Base-by-base conservation (phyloP, 129 eudicot genomes). In the Chrysanthemum lavandulifolium region DNA sequence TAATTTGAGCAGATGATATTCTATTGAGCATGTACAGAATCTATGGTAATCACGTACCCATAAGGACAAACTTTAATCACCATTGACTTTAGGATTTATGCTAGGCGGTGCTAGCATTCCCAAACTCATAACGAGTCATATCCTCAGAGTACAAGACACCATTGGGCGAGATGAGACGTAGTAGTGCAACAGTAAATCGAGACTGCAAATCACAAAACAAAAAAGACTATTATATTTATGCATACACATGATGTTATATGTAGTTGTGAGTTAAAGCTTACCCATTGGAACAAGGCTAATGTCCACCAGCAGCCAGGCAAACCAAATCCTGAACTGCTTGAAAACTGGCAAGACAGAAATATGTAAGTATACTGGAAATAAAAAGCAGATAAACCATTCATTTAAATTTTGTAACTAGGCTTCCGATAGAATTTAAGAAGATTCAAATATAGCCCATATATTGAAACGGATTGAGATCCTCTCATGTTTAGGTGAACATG, bases 281-380 rank as follows among this genome's bases (percentile, higher is more conserved):
- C 98, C 97, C 97, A 87, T 88, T 94, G 98, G 73, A 94, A 94
- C 58, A 83, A 84, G 40, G 87, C 96, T 60, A 94, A 93, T 9
- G 91, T 83, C 84, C 90, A 81, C 98, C 98, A 94, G 81, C 93
- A 88, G 43, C 97, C 98, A 53, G 86, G 71, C 81, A 94, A 76
- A 25, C 98, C 98, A 47, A n/a, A 75, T 65, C 98, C 98, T 75
- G 61, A 71, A 15, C 49, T 73, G 78, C 85, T 93, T 76, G 84
- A 70, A 12, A 87, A 72, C 98, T 93, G 84, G 31, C 18, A 69
- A 69, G 76, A 66, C 9, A 54, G 47, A 66, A 57, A 23, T 1
- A 0, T 13, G 2, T 74, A 36, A 65, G n/a, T 13, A 65, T 10
- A 4, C 56, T 49, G 29, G 33, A 25, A 61, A 47, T 15, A 8